These are phyloP conservation scores for Rhodofomes roseus DNA, from an alignment of 1,284 basidiomycete genomes.

Conservation along the genomic window DNA sequence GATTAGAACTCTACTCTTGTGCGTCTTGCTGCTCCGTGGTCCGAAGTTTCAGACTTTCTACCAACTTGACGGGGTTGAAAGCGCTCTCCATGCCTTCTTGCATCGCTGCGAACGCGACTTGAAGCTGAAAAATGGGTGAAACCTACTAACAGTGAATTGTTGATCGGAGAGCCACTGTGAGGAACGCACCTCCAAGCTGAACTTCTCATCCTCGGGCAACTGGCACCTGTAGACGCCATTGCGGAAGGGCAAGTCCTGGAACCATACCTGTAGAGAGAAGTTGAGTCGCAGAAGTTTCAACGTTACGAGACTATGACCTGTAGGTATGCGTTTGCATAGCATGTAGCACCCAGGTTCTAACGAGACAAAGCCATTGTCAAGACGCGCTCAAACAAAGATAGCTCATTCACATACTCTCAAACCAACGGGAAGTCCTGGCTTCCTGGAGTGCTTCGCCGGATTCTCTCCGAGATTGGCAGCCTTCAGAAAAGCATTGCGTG, in stretches of 20 bases:
- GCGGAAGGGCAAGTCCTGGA: conserved; percentile 58
- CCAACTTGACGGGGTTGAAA: conserved; percentile 80
- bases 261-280: conserved; percentile 47
- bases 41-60: conserved; percentile 77
- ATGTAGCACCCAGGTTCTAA: conserved; percentile 90
- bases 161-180: too few relatives aligned
- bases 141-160: conserved; percentile 36
- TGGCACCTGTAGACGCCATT: conserved; percentile 51
- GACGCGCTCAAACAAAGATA: not conserved
- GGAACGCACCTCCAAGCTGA: conserved; percentile 49
- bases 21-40: conserved; percentile 90
- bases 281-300: not conserved
- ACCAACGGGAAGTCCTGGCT: conserved; percentile 68
- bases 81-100: conserved; percentile 66
- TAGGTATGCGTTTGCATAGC: conserved; percentile 89
- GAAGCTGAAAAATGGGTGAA: conserved; percentile 71
- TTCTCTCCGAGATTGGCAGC: conserved; percentile 48
- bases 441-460: conserved; percentile 46
- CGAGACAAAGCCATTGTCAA: conserved; percentile 3
- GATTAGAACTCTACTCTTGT: conserved; percentile 60
- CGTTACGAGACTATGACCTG: conserved; percentile 49
- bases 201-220: conserved; percentile 45
- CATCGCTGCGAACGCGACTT: conserved; percentile 78
- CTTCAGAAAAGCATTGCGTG: conserved; percentile 51
- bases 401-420: conserved; percentile 51